Conservation (phyloP, 345 rosid species). For the Salix koriyanagi region DNA sequence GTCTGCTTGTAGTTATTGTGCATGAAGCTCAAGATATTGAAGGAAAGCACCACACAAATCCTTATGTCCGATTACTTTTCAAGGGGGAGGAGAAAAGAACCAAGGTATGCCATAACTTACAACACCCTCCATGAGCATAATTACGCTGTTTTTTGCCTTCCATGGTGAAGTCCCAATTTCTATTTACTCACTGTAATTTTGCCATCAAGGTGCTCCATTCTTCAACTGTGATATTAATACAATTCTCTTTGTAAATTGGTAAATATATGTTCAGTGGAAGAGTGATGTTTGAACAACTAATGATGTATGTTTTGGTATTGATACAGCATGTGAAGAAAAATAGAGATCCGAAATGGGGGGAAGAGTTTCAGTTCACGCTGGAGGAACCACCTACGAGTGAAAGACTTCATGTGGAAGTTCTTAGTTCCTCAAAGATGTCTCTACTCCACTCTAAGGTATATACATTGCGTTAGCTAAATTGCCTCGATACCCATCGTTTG, state of each 20-base stretch:
- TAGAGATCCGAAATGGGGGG: constrained; percentile 92
- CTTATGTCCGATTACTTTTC: constrained; percentile 60
- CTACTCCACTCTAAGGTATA: constrained; percentile 84
- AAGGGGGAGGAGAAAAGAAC: constrained; percentile 83
- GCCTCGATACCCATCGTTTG: not conserved
- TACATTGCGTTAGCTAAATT: not conserved
- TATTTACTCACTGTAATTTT: not conserved
- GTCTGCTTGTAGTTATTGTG: constrained; percentile 69
- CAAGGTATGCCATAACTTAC: constrained; percentile 43
- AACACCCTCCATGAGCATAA: not conserved
- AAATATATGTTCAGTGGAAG: not conserved
- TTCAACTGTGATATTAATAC: not conserved
- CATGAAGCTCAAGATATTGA: constrained; percentile 89
- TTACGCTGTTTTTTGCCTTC: not conserved
- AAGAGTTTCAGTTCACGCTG: constrained; percentile 67
- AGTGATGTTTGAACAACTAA: not conserved
- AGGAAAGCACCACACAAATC: constrained; percentile 92
- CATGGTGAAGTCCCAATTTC: not conserved
- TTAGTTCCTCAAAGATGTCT: constrained; percentile 73
- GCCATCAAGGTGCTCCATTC: not conserved
- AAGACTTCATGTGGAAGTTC: constrained; percentile 70
- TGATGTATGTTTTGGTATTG: constrained; percentile 1
- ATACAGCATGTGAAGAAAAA: constrained; percentile 73
- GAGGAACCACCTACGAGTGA: constrained; percentile 76
- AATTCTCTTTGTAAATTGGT: not conserved